phyloP scores from a whole-genome alignment of 1,284 basidiomycete genomes.

The Ceratobasidium sp. region DNA sequence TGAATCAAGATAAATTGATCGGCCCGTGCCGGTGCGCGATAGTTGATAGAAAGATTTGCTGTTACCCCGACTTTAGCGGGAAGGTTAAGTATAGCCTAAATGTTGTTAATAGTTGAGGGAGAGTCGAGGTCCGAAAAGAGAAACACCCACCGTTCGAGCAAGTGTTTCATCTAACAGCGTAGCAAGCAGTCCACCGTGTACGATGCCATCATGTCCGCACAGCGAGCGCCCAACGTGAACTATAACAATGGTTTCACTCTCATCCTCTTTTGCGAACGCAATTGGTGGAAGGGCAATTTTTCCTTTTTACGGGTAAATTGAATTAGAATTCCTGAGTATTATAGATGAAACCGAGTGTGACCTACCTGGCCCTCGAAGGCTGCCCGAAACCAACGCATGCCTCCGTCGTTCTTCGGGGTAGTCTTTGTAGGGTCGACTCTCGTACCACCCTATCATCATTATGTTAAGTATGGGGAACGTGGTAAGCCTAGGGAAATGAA shows the following conservation, averaged over 20 bases:
- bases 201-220: constrained; percentile 93
- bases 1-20: constrained; percentile 87
- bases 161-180: constrained; percentile 91
- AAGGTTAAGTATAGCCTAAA: constrained; percentile 83
- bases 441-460: constrained; percentile 48
- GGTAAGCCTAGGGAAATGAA: too few relatives aligned
- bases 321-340: constrained; percentile 48
- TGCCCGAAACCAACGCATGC: constrained; percentile 87
- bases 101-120: too few relatives aligned
- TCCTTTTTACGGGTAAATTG: constrained; percentile 62
- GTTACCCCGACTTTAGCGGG: constrained; percentile 94
- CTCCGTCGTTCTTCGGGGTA: constrained; percentile 78
- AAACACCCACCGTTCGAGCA: constrained; percentile 78
- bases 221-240: constrained; percentile 88
- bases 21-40: constrained; percentile 84
- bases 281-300: constrained; percentile 84
- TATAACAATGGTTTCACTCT: constrained; percentile 77
- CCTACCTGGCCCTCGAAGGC: constrained; percentile 79
- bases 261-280: constrained; percentile 80
- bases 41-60: constrained; percentile 81
- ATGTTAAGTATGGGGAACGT: not conserved
- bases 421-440: constrained; percentile 54
- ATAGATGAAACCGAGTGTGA: not conserved
- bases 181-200: constrained; percentile 93
- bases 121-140: too few relatives aligned